Percentiles rank a stretch among this genome's conserved stretches.
phyloP scores from a whole-genome alignment of 306 rosid genomes.

The Fagus sylvatica region DNA sequence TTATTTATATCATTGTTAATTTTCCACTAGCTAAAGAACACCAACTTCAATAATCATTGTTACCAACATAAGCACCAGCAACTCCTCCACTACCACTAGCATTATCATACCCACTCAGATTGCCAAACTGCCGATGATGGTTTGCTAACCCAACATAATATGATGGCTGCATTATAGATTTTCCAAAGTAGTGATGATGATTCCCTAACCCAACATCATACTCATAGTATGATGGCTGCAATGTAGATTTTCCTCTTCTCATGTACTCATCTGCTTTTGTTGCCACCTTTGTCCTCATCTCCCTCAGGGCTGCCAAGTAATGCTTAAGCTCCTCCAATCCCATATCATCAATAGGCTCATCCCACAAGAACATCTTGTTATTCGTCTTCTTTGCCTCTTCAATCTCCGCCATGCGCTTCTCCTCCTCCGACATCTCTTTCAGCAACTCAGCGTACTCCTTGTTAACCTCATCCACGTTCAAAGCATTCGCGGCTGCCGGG shows the following conservation, averaged over 20 bases:
- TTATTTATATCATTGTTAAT: too few species aligned
- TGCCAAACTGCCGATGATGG: neutral
- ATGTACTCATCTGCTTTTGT: constrained; percentile 16
- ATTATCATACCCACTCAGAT: neutral
- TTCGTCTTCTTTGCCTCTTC: constrained; percentile 8
- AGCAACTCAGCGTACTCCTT: constrained; percentile 27
- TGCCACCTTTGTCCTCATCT: constrained; percentile 31
- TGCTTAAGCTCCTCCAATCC: constrained; percentile 30
- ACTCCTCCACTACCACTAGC: neutral
- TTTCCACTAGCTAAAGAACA: too few species aligned
- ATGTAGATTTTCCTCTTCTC: neutral
- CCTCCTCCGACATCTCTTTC: constrained; percentile 36
- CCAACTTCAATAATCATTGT: neutral
- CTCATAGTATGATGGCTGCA: neutral
- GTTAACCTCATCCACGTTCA: constrained; percentile 16
- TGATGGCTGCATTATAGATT: too few species aligned
- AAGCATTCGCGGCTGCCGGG: neutral
- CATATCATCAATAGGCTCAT: constrained; percentile 37
- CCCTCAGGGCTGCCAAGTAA: constrained; percentile 27
- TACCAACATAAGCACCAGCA: neutral
- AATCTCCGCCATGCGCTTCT: constrained; percentile 17
- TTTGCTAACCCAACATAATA: too few species aligned
- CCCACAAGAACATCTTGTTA: constrained; percentile 37
- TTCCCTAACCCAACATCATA: neutral
- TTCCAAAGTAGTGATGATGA: neutral